A percentile compares a stretch with the other conserved stretches of the same genome.
Evolutionary conservation across 331 rosid species (phyloP).

Genomic region (Quercus tomentella): DNA sequence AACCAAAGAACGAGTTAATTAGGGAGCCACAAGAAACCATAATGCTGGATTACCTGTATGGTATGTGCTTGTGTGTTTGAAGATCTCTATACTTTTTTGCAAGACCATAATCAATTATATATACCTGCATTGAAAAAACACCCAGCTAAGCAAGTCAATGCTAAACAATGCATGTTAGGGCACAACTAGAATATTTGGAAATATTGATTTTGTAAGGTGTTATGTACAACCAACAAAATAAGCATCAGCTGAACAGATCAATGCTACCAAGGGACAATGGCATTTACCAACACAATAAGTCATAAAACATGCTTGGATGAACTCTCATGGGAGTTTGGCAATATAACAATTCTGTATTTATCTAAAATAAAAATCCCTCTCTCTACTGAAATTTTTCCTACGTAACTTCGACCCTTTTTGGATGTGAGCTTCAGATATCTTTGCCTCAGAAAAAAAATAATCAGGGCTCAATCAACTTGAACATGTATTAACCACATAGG

Average conservation of each 20-base stretch:
- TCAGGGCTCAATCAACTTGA: too few species aligned
- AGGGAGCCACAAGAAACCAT: constrained; percentile 17
- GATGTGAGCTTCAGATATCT: neutral
- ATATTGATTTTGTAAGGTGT: neutral
- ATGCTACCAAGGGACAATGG: neutral
- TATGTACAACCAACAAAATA: neutral
- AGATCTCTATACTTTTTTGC: constrained; percentile 95
- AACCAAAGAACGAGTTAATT: neutral
- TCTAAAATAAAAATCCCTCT: neutral
- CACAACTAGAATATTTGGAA: neutral
- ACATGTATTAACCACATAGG: neutral
- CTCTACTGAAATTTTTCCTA: neutral
- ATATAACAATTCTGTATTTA: neutral
- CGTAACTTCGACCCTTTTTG: neutral
- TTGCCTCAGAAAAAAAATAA: neutral
- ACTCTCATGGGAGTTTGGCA: neutral
- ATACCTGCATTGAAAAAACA: constrained; percentile 54
- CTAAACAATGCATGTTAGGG: constrained; percentile 4
- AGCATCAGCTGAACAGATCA: neutral
- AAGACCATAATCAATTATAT: constrained; percentile 96
- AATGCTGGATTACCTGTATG: constrained; percentile 61
- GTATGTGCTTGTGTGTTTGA: constrained; percentile 98
- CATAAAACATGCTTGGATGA: neutral
- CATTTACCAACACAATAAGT: neutral
- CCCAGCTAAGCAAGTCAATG: constrained; percentile 9